Conservation (phyloP, 176 grass and related monocot genomes). For the Elymus sibiricus region DNA sequence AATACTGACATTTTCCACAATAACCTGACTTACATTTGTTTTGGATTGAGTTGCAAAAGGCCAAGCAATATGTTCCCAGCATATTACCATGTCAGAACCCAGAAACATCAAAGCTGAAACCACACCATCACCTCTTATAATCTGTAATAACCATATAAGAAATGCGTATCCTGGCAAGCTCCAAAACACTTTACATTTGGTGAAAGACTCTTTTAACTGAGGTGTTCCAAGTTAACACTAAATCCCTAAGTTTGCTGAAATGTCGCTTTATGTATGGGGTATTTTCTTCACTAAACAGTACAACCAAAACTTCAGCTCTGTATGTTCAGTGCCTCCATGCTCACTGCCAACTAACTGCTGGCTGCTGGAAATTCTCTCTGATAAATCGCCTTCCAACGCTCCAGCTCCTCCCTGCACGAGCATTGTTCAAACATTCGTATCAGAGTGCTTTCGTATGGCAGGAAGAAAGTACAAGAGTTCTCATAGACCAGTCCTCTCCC, state of each 20-base stretch:
- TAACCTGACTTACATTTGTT: background rate
- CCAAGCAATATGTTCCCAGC: background rate
- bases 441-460: background rate
- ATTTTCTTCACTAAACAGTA: slow-evolving; percentile 27
- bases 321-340: background rate
- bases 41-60: background rate
- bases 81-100: background rate
- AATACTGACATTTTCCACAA: background rate
- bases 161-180: slow-evolving; percentile 24
- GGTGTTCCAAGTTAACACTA: slow-evolving; percentile 43
- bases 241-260: slow-evolving; percentile 22
- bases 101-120: slow-evolving; percentile 13
- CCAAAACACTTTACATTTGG: slow-evolving; percentile 34
- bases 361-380: slow-evolving; percentile 71
- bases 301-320: slow-evolving; percentile 32
- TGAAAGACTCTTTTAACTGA: slow-evolving; percentile 15
- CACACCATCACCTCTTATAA: slow-evolving; percentile 13
- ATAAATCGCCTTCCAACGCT: slow-evolving; percentile 75
- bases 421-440: background rate
- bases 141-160: slow-evolving; percentile 14
- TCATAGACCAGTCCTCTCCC: background rate
- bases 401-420: slow-evolving; percentile 80
- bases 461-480: background rate
- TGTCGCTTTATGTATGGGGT: slow-evolving; percentile 25
- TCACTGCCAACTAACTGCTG: slow-evolving; percentile 53